Base-by-base conservation (phyloP, 805 yeast genomes). In the Saturnispora mendoncae region DNA sequence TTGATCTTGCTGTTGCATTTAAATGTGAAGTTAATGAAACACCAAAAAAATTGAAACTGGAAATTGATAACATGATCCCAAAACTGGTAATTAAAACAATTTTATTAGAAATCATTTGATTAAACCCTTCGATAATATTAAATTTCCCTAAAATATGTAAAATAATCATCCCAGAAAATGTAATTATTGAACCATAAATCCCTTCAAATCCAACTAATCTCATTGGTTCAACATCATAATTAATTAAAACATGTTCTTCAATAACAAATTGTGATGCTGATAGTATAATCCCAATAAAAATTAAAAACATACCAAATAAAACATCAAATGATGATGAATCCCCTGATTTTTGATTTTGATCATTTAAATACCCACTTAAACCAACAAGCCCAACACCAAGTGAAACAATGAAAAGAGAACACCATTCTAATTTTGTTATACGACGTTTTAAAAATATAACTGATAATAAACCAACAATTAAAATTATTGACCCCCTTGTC, bases 401-500 rank as follows among this genome's bases (percentile, higher is more conserved):
- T 3, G 78, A 68, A 3, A 84, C 87, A n/a, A 73, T 46, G n/a
- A 69, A 51, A 36, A 84, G 66, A 7, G 84, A 71, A 7, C 69
- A 43, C 92, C 92, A 84, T 54, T 84, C 88, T 19, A 75, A 54
- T 45, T 72, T 68, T 8, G 77, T 65, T 36, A 84, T 75, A 15
- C 56, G 60, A 32, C 75, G 68, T 36, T 70, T 64, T 47, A 84
- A 68, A 52, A 82, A 80, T 1, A 78, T 21, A 29, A 79, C 79
- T 18, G 85, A 77, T 53, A 82, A 69, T 13, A 77, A 58, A 1
- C 88, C 94, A 19, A 83, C 94, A 61, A 81, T 82, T 32, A 84
- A 60, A 33, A 84, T 84, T 32, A 82, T 63, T 0, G 86, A 74
- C 2, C 94, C 92, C 48, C 94, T 66, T n/a, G 82, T 78, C 94